phyloP scores from a whole-genome alignment of 192 early-diverging fungal genomes.

The Umbelopsis ramanniana region DNA sequence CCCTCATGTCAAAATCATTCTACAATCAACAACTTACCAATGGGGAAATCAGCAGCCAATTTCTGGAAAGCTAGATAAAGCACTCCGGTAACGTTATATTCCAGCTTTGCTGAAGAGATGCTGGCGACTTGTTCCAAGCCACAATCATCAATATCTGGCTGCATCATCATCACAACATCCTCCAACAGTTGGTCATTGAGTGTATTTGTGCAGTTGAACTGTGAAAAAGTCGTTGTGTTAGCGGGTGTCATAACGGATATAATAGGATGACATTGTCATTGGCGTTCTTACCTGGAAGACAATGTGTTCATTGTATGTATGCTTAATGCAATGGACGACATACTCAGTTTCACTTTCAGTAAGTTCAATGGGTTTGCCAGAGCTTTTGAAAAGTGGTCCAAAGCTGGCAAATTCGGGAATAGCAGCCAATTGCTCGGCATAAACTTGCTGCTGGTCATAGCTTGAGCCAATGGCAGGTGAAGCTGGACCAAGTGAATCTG shows the following conservation, averaged over 20 bases:
- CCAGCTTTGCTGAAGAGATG: constrained; percentile 76
- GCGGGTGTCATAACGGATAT: neutral
- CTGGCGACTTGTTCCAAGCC: constrained; percentile 65
- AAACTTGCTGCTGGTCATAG: constrained; percentile 72
- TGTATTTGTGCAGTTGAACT: constrained; percentile 95
- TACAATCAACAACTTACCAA: constrained; percentile 48
- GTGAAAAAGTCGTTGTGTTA: neutral
- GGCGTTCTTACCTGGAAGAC: constrained; percentile 83
- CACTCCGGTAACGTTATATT: constrained; percentile 74
- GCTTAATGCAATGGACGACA: constrained; percentile 89
- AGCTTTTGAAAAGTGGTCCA: constrained; percentile 88
- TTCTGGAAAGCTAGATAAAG: constrained; percentile 90
- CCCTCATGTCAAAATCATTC: neutral
- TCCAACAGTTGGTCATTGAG: constrained; percentile 92
- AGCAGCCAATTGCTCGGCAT: constrained; percentile 75
- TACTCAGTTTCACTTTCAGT: constrained; percentile 98
- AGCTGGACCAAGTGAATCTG: constrained; percentile 17
- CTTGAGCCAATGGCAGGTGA: constrained; percentile 39
- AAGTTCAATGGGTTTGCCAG: constrained; percentile 70
- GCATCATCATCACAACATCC: constrained; percentile 87
- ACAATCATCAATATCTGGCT: constrained; percentile 62
- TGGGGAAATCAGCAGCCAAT: constrained; percentile 58
- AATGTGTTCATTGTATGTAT: constrained; percentile 87
- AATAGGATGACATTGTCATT: neutral
- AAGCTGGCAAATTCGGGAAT: constrained; percentile 86